These are phyloP conservation scores for Pyricularia sp. DNA, from an alignment of 2,329 filamentous ascomycete genomes.

Conservation along the genomic window DNA sequence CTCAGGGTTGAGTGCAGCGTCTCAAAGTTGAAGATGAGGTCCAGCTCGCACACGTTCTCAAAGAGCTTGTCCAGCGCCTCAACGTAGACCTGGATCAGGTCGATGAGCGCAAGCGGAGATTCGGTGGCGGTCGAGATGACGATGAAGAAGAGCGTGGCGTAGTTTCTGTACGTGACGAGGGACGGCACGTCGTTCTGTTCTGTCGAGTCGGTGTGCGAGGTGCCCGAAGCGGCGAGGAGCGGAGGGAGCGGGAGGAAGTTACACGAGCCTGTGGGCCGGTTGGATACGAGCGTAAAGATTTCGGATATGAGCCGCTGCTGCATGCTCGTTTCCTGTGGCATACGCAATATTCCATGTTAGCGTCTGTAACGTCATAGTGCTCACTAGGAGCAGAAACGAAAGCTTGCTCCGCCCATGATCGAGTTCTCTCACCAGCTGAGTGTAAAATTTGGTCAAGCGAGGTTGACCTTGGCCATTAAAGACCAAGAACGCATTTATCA, in stretches of 20 bases:
- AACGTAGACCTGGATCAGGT: constrained; percentile 96
- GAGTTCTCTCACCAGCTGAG: constrained; percentile 58
- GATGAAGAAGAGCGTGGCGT: constrained; percentile 97
- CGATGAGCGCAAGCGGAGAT: constrained; percentile 85
- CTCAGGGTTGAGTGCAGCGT: constrained; percentile 80
- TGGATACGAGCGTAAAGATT: constrained; percentile 91
- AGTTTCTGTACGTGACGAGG: constrained; percentile 94
- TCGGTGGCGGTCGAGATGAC: constrained; percentile 94
- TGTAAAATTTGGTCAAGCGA: constrained; percentile 96
- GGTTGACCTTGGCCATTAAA: constrained; percentile 98
- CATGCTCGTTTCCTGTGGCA: constrained; percentile 75
- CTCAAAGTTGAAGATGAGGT: constrained; percentile 98
- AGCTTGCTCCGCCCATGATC: not conserved
- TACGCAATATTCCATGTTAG: not conserved
- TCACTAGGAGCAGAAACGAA: not conserved
- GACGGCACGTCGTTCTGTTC: constrained; percentile 81
- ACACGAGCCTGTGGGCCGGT: constrained; percentile 81
- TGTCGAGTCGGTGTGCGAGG: constrained; percentile 43
- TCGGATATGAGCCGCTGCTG: constrained; percentile 94
- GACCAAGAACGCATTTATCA: constrained; percentile 98
- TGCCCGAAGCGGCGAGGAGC: constrained; percentile 47
- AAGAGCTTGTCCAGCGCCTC: constrained; percentile 90
- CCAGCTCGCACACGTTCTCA: constrained; percentile 96
- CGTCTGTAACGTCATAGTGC: not conserved
- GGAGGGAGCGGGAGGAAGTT: constrained; percentile 83